Conservation (phyloP, 179 eudicot species). For the Corrigiola litoralis region DNA sequence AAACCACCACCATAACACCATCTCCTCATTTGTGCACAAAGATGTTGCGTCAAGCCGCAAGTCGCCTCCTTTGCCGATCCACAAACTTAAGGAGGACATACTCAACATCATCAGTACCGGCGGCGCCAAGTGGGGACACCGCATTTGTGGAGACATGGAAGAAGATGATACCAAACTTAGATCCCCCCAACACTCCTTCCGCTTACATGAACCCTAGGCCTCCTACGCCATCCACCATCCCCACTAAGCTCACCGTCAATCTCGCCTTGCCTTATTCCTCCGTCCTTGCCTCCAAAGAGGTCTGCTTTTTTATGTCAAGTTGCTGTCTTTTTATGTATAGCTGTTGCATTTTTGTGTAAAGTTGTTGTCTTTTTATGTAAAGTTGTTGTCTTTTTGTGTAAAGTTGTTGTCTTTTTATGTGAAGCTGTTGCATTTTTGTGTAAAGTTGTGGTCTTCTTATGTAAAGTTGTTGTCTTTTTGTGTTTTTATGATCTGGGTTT, state of each 20-base stretch:
- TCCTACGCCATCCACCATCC: conserved; percentile 56
- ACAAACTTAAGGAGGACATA: conserved; percentile 34
- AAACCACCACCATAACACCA: neutral
- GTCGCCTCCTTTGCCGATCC: conserved; percentile 38
- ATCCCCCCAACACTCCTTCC: conserved; percentile 67
- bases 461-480: neutral
- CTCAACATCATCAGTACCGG: conserved; percentile 36
- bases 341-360: neutral
- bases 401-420: neutral
- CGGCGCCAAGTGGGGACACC: conserved; percentile 24
- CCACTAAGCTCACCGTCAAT: conserved; percentile 68
- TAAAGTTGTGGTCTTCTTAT: too few species aligned
- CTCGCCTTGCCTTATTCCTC: conserved; percentile 64
- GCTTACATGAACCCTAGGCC: conserved; percentile 61
- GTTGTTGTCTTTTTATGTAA: neutral
- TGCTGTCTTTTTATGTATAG: neutral
- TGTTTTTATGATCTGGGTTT: conserved; percentile 7
- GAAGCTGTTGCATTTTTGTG: neutral
- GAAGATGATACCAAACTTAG: conserved; percentile 53
- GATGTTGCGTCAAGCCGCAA: conserved; percentile 51
- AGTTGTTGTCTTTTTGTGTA: neutral
- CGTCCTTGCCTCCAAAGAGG: conserved; percentile 50
- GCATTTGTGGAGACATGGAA: conserved; percentile 56
- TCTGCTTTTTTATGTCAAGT: neutral
- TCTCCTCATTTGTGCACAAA: too few species aligned